Percentiles rank a stretch among this genome's conserved stretches.
Evolutionary conservation across 2,329 filamentous ascomycete species (phyloP).

Genomic region (Scedosporium boydii): DNA sequence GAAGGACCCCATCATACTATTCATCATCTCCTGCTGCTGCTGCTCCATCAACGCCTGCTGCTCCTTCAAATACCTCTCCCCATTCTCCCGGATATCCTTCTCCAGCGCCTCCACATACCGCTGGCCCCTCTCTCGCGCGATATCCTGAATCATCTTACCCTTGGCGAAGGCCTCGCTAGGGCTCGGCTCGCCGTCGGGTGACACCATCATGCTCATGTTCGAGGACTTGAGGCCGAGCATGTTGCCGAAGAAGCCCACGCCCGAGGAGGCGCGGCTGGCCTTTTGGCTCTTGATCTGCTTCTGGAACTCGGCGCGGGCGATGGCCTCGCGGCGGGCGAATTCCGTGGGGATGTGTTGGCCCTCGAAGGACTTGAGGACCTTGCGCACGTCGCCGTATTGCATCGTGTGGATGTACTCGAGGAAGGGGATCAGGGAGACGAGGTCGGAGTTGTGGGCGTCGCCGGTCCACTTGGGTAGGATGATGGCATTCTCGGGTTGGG

Average conservation of each 20-base stretch:
- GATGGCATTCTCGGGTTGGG: constrained; percentile 95
- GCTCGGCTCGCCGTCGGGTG: constrained; percentile 57
- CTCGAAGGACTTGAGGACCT: constrained; percentile 78
- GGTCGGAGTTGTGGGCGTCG: constrained; percentile 69
- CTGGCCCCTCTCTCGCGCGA: constrained; percentile 84
- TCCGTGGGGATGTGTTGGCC: constrained; percentile 83
- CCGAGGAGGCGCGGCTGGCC: constrained; percentile 48
- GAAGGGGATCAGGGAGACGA: constrained; percentile 88
- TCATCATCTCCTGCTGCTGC: constrained; percentile 81
- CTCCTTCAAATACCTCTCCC: constrained; percentile 91
- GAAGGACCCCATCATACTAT: constrained; percentile 78
- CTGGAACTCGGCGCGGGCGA: constrained; percentile 76
- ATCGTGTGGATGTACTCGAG: constrained; percentile 95
- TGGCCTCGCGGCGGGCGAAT: constrained; percentile 79
- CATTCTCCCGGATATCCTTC: constrained; percentile 84
- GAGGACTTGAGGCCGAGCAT: constrained; percentile 69
- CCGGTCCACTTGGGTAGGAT: constrained; percentile 86
- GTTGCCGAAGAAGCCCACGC: constrained; percentile 59
- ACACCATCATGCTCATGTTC: constrained; percentile 52
- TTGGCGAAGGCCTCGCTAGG: constrained; percentile 71
- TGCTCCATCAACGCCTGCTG: constrained; percentile 84
- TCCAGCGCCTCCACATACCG: constrained; percentile 84
- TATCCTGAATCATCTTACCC: constrained; percentile 95
- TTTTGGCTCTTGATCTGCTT: constrained; percentile 63
- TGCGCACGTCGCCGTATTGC: constrained; percentile 79